Conservation (phyloP, 768 basidiomycete species). For the Holtermannia corniformis region DNA sequence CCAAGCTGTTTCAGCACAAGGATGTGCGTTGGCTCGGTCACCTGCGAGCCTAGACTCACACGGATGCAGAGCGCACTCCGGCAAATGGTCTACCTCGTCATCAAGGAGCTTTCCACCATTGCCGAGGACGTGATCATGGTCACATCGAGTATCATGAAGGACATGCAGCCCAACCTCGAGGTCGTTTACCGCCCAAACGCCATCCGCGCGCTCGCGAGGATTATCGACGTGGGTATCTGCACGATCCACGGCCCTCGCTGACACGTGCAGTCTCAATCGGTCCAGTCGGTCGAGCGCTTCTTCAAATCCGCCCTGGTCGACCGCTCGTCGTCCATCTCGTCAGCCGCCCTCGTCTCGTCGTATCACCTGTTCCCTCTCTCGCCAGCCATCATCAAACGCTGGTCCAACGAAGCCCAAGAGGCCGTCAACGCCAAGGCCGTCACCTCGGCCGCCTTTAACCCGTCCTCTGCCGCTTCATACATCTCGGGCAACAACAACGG, state of each 20-base stretch:
- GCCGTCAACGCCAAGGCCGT: conserved; percentile 82
- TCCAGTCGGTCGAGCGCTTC: conserved; percentile 95
- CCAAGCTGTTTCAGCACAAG: conserved; percentile 98
- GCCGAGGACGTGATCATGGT: conserved; percentile 99
- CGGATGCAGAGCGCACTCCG: conserved; percentile 69
- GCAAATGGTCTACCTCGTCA: conserved; percentile 96
- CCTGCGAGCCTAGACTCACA: background rate
- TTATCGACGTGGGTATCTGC: conserved; percentile 97
- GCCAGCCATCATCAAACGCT: conserved; percentile 92
- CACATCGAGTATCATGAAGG: conserved; percentile 98
- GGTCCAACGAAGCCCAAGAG: conserved; percentile 99
- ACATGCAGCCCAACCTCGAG: conserved; percentile 98
- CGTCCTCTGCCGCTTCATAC: conserved; percentile 43
- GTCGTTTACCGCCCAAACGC: conserved; percentile 98
- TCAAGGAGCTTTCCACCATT: conserved; percentile 91
- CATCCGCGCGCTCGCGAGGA: conserved; percentile 87
- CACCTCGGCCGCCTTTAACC: conserved; percentile 35
- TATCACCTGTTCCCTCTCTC: conserved; percentile 92
- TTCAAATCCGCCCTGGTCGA: conserved; percentile 99
- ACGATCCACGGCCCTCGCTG: conserved; percentile 15
- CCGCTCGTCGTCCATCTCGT: conserved; percentile 87
- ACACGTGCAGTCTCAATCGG: conserved; percentile 35
- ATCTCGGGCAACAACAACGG: conserved; percentile 44
- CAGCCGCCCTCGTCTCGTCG: conserved; percentile 90
- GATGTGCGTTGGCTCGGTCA: conserved; percentile 57